Base-by-base conservation (phyloP, 352 stramenopile species). In the Blastocystis sp. region DNA sequence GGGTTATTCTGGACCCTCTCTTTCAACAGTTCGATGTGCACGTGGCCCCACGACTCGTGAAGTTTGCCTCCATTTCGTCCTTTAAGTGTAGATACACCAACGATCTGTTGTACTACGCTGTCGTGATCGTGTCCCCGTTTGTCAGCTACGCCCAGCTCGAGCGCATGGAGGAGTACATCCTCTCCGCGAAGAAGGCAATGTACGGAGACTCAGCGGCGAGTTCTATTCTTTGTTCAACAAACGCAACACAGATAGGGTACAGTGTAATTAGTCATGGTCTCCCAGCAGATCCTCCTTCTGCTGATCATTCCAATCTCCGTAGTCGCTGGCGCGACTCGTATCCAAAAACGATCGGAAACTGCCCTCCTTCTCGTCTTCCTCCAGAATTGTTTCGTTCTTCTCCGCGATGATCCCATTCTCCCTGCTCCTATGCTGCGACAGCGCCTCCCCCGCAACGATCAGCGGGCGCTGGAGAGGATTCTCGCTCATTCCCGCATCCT, bases 281-380 rank as follows among this genome's bases (percentile, higher is more conserved):
- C 74, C 74, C 7, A 70, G 19, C 53, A 84, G 34, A 9, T 84
- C 52, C 34, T 84, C 10, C 34, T 67, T 84, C 74, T 84, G 74
- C 40, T 84, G 56, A 7, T 84, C 74, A 45, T 84, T 84, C 74
- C 74, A 84, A 67, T 84, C 74, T 9, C 23, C 74, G 23, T 45
- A 62, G 48, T 84, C 74, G 45, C 74, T 84, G 14, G 74, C 74
- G 1, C 74, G 45, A 17, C 52, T 67, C 21, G 19, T 52, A 28
- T 84, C 23, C 38, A 84, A 38, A 38, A n/a, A 53, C 5, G 48
- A 56, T 14, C 48, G 5, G 14, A 56, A 56, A 56, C 48, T 56
- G 52, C 48, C 56, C 7, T 34, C 52, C 21, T 59, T 52, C 34
- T 41, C 56, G 21, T 67, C 52, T 23, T 10, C 23, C 41, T 41